A percentile compares a stretch with the other conserved stretches of the same genome.
Conservation (phyloP, 2,329 filamentous ascomycete species). For the Fonsecaea monophora region DNA sequence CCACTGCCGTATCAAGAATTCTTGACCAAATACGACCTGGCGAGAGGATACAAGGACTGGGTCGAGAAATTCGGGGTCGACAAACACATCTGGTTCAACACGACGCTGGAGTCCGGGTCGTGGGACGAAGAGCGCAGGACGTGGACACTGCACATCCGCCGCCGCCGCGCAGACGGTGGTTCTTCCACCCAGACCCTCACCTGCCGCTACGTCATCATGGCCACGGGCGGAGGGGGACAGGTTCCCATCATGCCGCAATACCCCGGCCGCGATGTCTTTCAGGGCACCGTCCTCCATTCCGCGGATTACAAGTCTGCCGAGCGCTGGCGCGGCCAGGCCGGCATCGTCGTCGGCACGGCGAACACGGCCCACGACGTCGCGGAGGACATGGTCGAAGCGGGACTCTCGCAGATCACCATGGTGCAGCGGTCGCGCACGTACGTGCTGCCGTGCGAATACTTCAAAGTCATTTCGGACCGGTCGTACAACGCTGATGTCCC, state of each 20-base stretch:
- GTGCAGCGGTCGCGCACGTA: conserved; percentile 54
- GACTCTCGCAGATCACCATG: conserved; percentile 54
- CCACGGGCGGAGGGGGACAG: conserved; percentile 27
- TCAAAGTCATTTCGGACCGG: conserved; percentile 33
- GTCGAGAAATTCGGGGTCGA: conserved; percentile 40
- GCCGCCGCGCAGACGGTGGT: conserved; percentile 34
- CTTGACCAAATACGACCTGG: conserved; percentile 42
- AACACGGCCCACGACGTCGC: conserved; percentile 59
- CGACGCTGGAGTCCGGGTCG: conserved; percentile 48
- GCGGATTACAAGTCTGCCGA: conserved; percentile 45
- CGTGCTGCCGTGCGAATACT: conserved; percentile 41
- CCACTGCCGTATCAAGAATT: conserved; percentile 38
- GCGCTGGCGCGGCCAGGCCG: conserved; percentile 50
- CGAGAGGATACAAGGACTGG: conserved; percentile 35
- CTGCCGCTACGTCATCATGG: conserved; percentile 22
- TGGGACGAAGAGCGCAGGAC: conserved; percentile 49
- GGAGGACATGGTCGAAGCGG: conserved; percentile 55
- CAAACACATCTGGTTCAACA: conserved; percentile 53
- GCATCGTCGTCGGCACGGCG: conserved; percentile 56
- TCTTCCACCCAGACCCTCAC: conserved; percentile 13
- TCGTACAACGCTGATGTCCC: conserved; percentile 38
- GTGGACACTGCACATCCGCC: conserved; percentile 50
- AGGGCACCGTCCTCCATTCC: conserved; percentile 49
- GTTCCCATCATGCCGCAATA: conserved; percentile 38
- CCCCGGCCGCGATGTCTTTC: conserved; percentile 44